Evolutionary conservation across 78 protist species (phyloP).

Genomic region (Bigelowiella natans): DNA sequence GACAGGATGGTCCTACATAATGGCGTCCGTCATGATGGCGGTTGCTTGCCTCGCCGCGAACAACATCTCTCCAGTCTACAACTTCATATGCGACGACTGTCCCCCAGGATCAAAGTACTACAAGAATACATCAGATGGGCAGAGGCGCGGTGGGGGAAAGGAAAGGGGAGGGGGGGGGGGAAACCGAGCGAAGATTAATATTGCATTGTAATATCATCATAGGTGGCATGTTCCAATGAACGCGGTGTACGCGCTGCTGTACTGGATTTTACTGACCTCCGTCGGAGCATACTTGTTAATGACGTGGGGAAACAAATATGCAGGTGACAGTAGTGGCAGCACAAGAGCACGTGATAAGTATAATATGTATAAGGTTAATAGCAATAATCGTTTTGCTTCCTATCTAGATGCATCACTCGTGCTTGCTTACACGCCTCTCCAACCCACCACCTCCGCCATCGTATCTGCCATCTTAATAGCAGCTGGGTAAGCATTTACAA

Average conservation of each 20-base stretch:
- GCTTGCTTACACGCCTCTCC: neutral
- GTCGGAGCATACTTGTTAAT: neutral
- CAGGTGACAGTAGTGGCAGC: too few species aligned
- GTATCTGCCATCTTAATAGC: neutral
- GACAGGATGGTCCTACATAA: neutral
- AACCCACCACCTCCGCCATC: neutral
- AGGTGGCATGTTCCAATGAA: neutral
- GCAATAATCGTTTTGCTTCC: neutral
- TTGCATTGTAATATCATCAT: too few species aligned
- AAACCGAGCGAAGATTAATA: too few species aligned
- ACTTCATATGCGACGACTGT: neutral
- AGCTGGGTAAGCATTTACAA: too few species aligned
- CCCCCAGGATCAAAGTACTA: neutral
- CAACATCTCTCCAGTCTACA: neutral
- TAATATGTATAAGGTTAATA: neutral
- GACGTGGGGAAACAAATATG: slow-evolving; percentile 6
- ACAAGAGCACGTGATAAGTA: too few species aligned
- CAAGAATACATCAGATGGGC: neutral
- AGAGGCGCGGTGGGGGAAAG: too few species aligned
- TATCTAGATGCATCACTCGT: neutral
- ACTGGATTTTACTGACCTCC: neutral
- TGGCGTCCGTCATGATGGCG: neutral
- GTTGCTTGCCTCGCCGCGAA: neutral
- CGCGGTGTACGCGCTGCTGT: neutral
- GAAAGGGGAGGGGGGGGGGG: too few species aligned